A percentile compares a stretch with the other conserved stretches of the same genome.
phyloP scores from a whole-genome alignment of 805 yeast genomes.

The Schwanniomyces pseudopolymorphus region DNA sequence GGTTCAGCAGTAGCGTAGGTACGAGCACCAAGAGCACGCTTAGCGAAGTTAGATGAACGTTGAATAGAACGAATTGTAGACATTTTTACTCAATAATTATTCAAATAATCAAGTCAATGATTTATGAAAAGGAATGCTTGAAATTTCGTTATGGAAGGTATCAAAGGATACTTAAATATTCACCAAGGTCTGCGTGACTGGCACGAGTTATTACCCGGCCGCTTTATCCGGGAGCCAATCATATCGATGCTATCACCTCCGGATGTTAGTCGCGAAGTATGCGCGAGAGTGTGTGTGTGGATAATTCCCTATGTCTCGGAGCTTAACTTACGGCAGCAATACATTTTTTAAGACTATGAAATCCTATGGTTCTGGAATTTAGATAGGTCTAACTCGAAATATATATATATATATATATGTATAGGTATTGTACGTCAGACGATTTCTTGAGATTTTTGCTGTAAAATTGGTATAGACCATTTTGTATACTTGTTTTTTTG shows the following conservation, averaged over 20 bases:
- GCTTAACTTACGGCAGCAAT: conserved; percentile 1
- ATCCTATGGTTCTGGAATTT: background rate
- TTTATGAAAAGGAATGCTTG: conserved; percentile 1
- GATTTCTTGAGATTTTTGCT: background rate
- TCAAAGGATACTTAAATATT: conserved; percentile 8
- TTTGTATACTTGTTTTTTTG: background rate
- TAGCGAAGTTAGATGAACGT: conserved; percentile 31
- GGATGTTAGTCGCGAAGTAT: conserved; percentile 1
- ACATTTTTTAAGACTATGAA: background rate
- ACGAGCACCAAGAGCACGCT: conserved; percentile 25
- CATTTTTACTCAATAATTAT: conserved; percentile 14
- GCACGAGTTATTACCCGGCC: conserved; percentile 6
- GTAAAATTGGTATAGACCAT: too few relatives aligned
- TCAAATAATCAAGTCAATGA: background rate
- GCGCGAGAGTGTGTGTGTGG: background rate
- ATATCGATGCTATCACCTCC: background rate
- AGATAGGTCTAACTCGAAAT: too few relatives aligned
- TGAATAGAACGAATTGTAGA: conserved; percentile 37
- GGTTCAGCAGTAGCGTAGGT: conserved; percentile 39
- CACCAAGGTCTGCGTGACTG: conserved; percentile 7
- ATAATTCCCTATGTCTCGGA: background rate
- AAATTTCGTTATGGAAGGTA: conserved; percentile 2
- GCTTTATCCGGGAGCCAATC: conserved; percentile 5
- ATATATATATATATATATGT: background rate
- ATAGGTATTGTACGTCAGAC: background rate